phyloP scores from a whole-genome alignment of 2,329 filamentous ascomycete genomes.

The Penicillium palitans region DNA sequence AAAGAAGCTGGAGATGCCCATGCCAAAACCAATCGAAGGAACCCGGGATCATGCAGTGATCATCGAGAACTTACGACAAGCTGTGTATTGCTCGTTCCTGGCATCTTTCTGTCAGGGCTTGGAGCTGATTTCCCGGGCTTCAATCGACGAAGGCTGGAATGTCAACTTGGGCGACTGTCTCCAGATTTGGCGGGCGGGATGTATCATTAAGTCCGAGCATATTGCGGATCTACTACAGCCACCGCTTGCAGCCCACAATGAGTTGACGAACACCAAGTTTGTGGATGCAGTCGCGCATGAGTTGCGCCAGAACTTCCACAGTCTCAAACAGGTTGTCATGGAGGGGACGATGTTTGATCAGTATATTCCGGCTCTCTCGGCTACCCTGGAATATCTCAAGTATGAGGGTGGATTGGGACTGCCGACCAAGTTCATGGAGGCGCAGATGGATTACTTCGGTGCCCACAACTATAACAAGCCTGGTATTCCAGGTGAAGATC shows the following conservation, averaged over 20 bases:
- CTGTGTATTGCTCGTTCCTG: slow-evolving; percentile 63
- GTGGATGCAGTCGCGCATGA: slow-evolving; percentile 54
- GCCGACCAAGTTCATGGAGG: slow-evolving; percentile 69
- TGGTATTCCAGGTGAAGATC: slow-evolving; percentile 53
- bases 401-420: slow-evolving; percentile 60
- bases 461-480: slow-evolving; percentile 62
- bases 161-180: slow-evolving; percentile 44
- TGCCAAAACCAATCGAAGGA: slow-evolving; percentile 36
- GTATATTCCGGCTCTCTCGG: slow-evolving; percentile 60
- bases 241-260: slow-evolving; percentile 25
- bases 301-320: slow-evolving; percentile 51
- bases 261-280: slow-evolving; percentile 40
- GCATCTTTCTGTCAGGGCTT: slow-evolving; percentile 66
- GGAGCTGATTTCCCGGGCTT: slow-evolving; percentile 61
- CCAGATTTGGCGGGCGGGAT: slow-evolving; percentile 67
- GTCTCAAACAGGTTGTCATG: slow-evolving; percentile 58
- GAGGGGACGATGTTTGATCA: slow-evolving; percentile 59
- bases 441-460: slow-evolving; percentile 70
- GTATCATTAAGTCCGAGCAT: slow-evolving; percentile 68
- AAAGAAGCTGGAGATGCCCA: slow-evolving; percentile 49
- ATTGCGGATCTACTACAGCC: slow-evolving; percentile 60
- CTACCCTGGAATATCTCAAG: slow-evolving; percentile 68
- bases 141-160: slow-evolving; percentile 60
- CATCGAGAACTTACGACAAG: slow-evolving; percentile 59
- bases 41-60: slow-evolving; percentile 46